Percentiles rank a stretch among this genome's conserved stretches.
These are phyloP conservation scores for Leccinum disarticulatum DNA, from an alignment of 768 basidiomycete genomes.

Conservation along the genomic window DNA sequence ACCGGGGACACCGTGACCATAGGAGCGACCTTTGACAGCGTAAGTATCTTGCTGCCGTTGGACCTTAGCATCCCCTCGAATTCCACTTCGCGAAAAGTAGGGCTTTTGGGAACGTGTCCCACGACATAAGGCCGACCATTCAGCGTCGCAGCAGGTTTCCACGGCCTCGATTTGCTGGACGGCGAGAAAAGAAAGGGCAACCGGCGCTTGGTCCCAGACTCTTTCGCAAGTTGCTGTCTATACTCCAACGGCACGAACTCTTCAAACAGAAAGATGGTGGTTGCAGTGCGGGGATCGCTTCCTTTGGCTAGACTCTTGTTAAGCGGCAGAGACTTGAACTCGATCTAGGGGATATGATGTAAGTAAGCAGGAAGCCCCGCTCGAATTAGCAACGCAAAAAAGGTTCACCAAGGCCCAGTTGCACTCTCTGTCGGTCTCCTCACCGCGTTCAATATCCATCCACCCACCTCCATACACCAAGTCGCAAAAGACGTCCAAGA, in stretches of 20 bases:
- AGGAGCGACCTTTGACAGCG: conserved; percentile 31
- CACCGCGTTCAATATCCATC: conserved; percentile 73
- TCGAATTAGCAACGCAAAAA: conserved; percentile 7
- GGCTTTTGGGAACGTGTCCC: conserved; percentile 55
- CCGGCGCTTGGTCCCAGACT: conserved; percentile 53
- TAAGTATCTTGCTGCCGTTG: conserved; percentile 44
- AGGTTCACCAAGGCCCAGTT: conserved; percentile 85
- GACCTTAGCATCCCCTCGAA: conserved; percentile 74
- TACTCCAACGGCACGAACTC: conserved; percentile 93
- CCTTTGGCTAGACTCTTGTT: conserved; percentile 18
- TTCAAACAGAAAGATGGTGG: conserved; percentile 81
- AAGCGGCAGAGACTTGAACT: conserved; percentile 77
- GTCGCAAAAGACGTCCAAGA: conserved; percentile 85
- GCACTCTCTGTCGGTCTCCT: conserved; percentile 77
- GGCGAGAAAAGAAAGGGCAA: conserved; percentile 69
- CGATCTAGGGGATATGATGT: conserved; percentile 56
- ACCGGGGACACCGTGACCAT: conserved; percentile 25
- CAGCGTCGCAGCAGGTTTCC: conserved; percentile 81
- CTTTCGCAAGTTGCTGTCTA: conserved; percentile 65
- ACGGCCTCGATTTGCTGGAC: conserved; percentile 48
- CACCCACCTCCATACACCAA: conserved; percentile 81
- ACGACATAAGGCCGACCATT: conserved; percentile 76
- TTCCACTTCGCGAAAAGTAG: conserved; percentile 64
- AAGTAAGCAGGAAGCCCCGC: conserved; percentile 4
- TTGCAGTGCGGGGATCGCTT: conserved; percentile 69